Conservation (phyloP, 2,329 filamentous ascomycete species). For the Sporothrix curviconia region DNA sequence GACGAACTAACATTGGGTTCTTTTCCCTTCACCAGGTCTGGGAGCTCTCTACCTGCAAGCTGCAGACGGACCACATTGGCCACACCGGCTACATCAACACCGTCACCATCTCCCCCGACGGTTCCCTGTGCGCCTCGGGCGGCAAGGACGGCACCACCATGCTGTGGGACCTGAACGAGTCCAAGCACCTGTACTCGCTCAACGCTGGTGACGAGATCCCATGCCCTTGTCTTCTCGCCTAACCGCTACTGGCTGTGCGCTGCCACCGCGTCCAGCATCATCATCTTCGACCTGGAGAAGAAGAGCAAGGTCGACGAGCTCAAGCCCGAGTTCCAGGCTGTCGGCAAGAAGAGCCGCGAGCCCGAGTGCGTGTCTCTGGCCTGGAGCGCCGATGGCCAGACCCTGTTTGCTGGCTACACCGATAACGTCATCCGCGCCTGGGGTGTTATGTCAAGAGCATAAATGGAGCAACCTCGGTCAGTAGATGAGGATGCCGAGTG, state of each 20-base stretch:
- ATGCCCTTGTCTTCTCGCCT: slow-evolving; percentile 99
- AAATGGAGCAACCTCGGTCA: slow-evolving; percentile 29
- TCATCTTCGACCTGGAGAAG: slow-evolving; percentile 99
- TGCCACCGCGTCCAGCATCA: slow-evolving; percentile 94
- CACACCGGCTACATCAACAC: slow-evolving; percentile 99
- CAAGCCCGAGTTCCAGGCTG: slow-evolving; percentile 93
- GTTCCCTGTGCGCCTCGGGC: slow-evolving; percentile 96
- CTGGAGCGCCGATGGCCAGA: slow-evolving; percentile 98
- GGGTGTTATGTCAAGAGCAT: slow-evolving; percentile 95
- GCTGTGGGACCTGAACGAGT: slow-evolving; percentile 99
- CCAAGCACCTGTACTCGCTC: slow-evolving; percentile 99
- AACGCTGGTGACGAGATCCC: slow-evolving; percentile 99
- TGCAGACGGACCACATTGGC: slow-evolving; percentile 99
- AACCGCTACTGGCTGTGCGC: slow-evolving; percentile 99
- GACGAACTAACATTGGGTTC: not conserved
- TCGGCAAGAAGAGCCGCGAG: slow-evolving; percentile 98
- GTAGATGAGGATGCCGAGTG: not conserved
- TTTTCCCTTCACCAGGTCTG: slow-evolving; percentile 62
- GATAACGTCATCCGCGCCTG: slow-evolving; percentile 98
- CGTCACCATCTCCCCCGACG: slow-evolving; percentile 99
- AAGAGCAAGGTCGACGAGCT: slow-evolving; percentile 99
- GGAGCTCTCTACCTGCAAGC: slow-evolving; percentile 98
- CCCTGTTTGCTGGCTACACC: slow-evolving; percentile 98
- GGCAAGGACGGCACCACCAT: slow-evolving; percentile 99
- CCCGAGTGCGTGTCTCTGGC: slow-evolving; percentile 96